Percentiles rank a stretch among this genome's conserved stretches.
phyloP scores from a whole-genome alignment of 2,329 filamentous ascomycete genomes.

The Chaetomiaceae sp. region DNA sequence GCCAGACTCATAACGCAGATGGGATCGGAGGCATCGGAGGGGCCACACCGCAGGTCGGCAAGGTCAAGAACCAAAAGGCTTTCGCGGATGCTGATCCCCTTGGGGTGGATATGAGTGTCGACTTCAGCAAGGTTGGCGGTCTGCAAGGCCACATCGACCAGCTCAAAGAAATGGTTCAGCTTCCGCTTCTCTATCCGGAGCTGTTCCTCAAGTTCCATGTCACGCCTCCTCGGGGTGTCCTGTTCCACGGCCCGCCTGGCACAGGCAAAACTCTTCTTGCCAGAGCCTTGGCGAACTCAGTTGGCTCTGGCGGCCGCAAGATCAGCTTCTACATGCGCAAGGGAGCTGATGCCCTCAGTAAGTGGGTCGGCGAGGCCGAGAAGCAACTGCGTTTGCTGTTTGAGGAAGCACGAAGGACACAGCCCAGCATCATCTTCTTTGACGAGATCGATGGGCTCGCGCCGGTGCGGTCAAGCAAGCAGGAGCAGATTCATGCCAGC shows the following conservation, averaged over 20 bases:
- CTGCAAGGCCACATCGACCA: slow-evolving; percentile 92
- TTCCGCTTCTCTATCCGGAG: slow-evolving; percentile 91
- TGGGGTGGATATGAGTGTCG: slow-evolving; percentile 86
- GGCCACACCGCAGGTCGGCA: slow-evolving; percentile 76
- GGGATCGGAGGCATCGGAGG: slow-evolving; percentile 32
- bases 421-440: slow-evolving; percentile 99
- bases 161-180: slow-evolving; percentile 96
- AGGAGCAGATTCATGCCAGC: slow-evolving; percentile 97
- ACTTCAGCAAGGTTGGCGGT: slow-evolving; percentile 91
- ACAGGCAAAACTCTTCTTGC: slow-evolving; percentile 98
- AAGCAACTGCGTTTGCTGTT: slow-evolving; percentile 90
- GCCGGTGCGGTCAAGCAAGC: slow-evolving; percentile 93
- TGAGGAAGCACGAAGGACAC: slow-evolving; percentile 90
- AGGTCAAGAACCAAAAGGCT: slow-evolving; percentile 86
- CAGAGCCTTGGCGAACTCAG: slow-evolving; percentile 83
- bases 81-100: slow-evolving; percentile 92
- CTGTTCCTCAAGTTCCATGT: slow-evolving; percentile 89
- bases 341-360: slow-evolving; percentile 93
- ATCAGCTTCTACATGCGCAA: slow-evolving; percentile 99
- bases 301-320: slow-evolving; percentile 83
- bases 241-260: slow-evolving; percentile 95
- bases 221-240: slow-evolving; percentile 86
- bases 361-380: slow-evolving; percentile 98
- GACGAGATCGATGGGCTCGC: slow-evolving; percentile 97
- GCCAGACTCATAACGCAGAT: slow-evolving; percentile 19